These are phyloP conservation scores for Entomortierella lignicola DNA, from an alignment of 192 early-diverging fungal species.

Conservation along the genomic window DNA sequence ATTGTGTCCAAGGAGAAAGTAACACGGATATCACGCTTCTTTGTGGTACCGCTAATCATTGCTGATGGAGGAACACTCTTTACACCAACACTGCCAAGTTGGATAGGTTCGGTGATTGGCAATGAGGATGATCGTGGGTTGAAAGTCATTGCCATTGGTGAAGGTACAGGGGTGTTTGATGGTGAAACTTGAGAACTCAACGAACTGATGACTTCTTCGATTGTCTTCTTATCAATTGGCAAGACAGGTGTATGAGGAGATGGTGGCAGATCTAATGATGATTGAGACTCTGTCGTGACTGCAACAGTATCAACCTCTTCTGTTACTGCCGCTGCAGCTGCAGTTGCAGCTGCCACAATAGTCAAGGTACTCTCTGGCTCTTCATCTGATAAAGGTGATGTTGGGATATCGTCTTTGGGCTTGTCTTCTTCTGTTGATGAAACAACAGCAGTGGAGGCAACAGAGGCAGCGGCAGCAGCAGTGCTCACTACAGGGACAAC, in stretches of 20 bases:
- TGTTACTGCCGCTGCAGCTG: not conserved
- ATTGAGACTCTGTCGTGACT: not conserved
- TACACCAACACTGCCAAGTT: too few species aligned
- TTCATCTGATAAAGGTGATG: not conserved
- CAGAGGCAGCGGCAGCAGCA: not conserved
- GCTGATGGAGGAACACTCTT: slow-evolving; percentile 23
- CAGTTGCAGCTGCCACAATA: not conserved
- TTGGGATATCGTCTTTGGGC: too few species aligned
- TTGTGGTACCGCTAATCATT: slow-evolving; percentile 1
- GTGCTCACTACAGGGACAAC: not conserved
- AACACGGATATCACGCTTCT: slow-evolving; percentile 30
- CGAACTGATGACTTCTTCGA: not conserved
- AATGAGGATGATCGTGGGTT: slow-evolving; percentile 11
- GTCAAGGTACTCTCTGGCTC: not conserved
- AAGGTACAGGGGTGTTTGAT: slow-evolving; percentile 20
- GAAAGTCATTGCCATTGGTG: slow-evolving; percentile 14
- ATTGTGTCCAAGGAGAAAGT: slow-evolving; percentile 45
- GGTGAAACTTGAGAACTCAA: slow-evolving; percentile 18
- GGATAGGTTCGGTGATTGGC: not conserved
- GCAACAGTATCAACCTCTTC: not conserved
- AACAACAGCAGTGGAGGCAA: not conserved
- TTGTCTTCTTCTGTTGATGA: too few species aligned
- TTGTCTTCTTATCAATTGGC: slow-evolving; percentile 1
- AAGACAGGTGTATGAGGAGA: not conserved
- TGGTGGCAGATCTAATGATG: not conserved